Evolutionary conservation across 352 stramenopile genomes (phyloP).

Genomic region (Phytopythium aichiense): DNA sequence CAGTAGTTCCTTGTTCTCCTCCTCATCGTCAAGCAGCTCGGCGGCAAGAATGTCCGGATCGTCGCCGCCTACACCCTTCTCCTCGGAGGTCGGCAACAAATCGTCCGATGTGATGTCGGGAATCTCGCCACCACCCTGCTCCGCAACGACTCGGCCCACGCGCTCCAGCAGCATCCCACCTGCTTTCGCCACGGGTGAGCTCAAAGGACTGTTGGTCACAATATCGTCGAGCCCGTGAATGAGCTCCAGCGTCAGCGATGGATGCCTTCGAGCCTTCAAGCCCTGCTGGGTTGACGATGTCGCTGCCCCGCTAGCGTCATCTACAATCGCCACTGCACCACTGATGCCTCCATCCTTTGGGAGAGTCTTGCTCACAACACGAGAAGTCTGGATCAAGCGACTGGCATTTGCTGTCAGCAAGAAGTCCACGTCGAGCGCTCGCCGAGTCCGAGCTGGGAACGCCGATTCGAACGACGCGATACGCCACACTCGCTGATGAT

Average conservation of each 20-base stretch:
- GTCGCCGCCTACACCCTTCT: slow-evolving; percentile 11
- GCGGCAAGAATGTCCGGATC: slow-evolving; percentile 10
- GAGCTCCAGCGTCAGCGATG: slow-evolving; percentile 36
- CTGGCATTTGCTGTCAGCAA: slow-evolving; percentile 11
- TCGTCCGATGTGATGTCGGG: slow-evolving; percentile 70
- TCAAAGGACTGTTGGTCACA: slow-evolving; percentile 15
- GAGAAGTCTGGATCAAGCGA: not conserved
- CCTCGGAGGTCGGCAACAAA: slow-evolving; percentile 15
- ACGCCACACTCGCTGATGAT: slow-evolving; percentile 35
- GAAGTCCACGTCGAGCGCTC: slow-evolving; percentile 51
- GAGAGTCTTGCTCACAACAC: not conserved
- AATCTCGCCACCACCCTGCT: slow-evolving; percentile 74
- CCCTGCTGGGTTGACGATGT: not conserved
- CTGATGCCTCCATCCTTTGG: not conserved
- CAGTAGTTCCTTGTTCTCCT: slow-evolving; percentile 6
- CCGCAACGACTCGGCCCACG: slow-evolving; percentile 67
- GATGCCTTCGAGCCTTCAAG: slow-evolving; percentile 11
- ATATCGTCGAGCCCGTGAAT: slow-evolving; percentile 35
- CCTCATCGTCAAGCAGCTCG: slow-evolving; percentile 15
- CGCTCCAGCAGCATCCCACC: slow-evolving; percentile 51
- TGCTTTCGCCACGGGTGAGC: slow-evolving; percentile 15
- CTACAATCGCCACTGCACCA: not conserved
- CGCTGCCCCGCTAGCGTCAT: not conserved
- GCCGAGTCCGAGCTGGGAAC: slow-evolving; percentile 51
- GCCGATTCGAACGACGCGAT: slow-evolving; percentile 65